Evolutionary conservation across 768 basidiomycete species (phyloP), one percentile per base, ranked within the genome.

Genomic region (Sarcodon sp.): DNA sequence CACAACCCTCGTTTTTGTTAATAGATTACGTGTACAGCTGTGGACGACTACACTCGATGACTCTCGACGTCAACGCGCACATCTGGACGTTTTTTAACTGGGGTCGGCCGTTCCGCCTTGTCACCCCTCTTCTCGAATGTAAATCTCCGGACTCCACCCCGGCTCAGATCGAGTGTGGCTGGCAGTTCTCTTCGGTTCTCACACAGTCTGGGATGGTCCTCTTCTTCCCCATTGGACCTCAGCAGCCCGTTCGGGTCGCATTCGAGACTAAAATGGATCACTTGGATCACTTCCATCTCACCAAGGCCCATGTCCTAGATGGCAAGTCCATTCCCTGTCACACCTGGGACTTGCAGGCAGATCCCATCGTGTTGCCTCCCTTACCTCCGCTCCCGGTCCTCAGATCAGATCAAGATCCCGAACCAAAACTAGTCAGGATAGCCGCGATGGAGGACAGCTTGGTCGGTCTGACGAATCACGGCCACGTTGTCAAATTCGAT

Each of bases 41-140:
- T 56, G 90, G 89, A 39, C 73, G 90, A 50, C 58, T 81, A 31
- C 87, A 91, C 59, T 72, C 80, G 4, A 70, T 79, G 11, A 72
- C 77, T 33, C 65, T 90, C 39, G 87, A 88, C 57, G 62, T 67
- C 36, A 59, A 68, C 9, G 63, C 69, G 43, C 67, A 72, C 35
- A 69, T 92, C 31, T 91, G 84, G 85, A 83, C 76, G 10, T 86
- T 88, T 59, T 61, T 71, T 5, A 79, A 69, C 54, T 91, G 88
- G 77, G 90, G 87, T 3, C 71, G 84, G 16, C 87, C 89, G 1
- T 85, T 85, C 66, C 67, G 69, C 38, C 67, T 90, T 35, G 48
- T 57, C 12, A 65, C 69, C 0, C 55, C 64, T 0, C 60, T 64
- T 33, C 51, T 73, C 46, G 66, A 69, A 51, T 63, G 60, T 8